Evolutionary conservation across 2,329 filamentous ascomycete genomes (phyloP), one percentile per base, ranked within the genome.

Genomic region (Alternaria alternata): DNA sequence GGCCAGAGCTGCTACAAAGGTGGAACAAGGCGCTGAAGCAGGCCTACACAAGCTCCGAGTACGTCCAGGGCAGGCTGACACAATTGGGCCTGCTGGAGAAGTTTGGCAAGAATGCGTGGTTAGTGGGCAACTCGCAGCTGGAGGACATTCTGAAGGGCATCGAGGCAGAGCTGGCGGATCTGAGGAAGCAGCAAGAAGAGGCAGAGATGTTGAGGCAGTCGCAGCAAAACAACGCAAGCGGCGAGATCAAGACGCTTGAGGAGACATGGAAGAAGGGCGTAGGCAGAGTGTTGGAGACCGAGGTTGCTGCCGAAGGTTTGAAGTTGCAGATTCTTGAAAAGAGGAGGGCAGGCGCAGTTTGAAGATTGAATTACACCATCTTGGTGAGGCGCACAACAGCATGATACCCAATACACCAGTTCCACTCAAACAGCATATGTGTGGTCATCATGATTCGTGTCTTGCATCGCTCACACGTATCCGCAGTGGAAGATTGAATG

Each of bases 101-200:
- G 51, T 89, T 89, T 78, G 95, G 94, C 67, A 92, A 92, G 80
- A 97, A 97, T 78, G 90, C 92, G 9, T 98, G 95, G 94, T 84
- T 99, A 56, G 86, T 96, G 8, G 88, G 88, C 6, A 99, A 99
- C 78, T 87, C 89, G 69, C 88, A 91, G 67, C 79, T 93, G 20
- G 94, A 97, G 80, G 87, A 87, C 43, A 86, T 92, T 42, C 79
- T 96, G 52, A 84, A 85, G 51, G 78, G 78, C 12, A 73, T 96
- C 26, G 94, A 98, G 83, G 83, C 83, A 44, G 93, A 97, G 71
- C 83, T 98, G 51, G 89, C 88, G 14, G 84, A 83, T 39, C 81
- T 86, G 20, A 89, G 89, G 76, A 83, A 85, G 59, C 88, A 91
- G 66, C 86, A 93, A 48, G 93, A 97, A 75, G 76, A 86, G 38